Base-by-base conservation (phyloP, 2,329 filamentous ascomycete species). In the Nothopassalora personata region DNA sequence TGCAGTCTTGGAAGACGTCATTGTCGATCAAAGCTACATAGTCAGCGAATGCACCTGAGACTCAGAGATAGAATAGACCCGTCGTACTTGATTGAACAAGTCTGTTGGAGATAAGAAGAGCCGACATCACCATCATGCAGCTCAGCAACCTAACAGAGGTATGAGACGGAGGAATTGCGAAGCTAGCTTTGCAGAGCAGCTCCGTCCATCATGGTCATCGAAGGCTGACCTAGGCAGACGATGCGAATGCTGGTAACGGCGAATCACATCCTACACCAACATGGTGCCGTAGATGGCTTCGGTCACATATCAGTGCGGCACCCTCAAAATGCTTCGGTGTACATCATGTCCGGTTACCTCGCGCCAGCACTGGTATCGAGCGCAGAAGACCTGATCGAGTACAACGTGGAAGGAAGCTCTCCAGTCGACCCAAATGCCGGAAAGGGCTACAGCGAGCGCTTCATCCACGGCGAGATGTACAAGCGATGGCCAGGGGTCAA, bases 261-360 rank as follows among this genome's bases (percentile, higher is more conserved):
- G 39, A 75, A 74, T 59, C 80, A 82, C 66, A 83, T 83, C 53
- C 77, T 84, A 1, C 79, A 83, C 67, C 67, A 79, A 57, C 73
- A 83, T 52, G 72, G 72, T 50, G 74, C 83, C 7, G 67, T 84
- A 36, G 81, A 83, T 58, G 81, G 79, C 0, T 84, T 80, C 64
- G 81, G 81, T 18, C 81, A 84, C 62, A 72, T 84, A 11, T 82
- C 81, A 1, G 73, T 82, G 19, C 75, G 82, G 5, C 77, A 81
- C 57, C 80, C 81, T 0, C 55, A 68, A 36, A 76, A 80, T 9
- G 66, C 75, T 1, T 68, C 74, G 2, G 71, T 73, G 50, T 83
- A 81, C 68, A 73, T 83, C 59, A 78, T 83, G 73, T 77, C 79
- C 13, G 72, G 73, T 30, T 75, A 76, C 58, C 67, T 77, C 28